Conservation (phyloP, 805 yeast genomes). For the Kuraishia hungarica region DNA sequence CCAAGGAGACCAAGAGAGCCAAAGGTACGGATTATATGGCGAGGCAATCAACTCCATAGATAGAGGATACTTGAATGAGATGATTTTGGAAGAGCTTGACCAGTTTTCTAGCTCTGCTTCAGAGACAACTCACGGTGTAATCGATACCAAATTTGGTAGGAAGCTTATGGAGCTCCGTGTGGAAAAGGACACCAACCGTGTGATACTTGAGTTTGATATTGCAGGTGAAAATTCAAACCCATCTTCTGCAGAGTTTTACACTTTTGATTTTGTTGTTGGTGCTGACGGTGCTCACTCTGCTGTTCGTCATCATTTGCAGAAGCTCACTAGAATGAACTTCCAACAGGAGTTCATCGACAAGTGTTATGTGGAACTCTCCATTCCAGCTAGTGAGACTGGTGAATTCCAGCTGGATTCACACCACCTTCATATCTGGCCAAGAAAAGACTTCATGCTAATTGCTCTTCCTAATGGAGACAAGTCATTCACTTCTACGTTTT, state of each 20-base stretch:
- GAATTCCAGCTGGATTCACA: conserved; percentile 55
- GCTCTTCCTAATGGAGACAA: conserved; percentile 83
- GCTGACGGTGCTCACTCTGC: conserved; percentile 82
- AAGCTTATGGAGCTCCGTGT: conserved; percentile 41
- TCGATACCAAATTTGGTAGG: conserved; percentile 43
- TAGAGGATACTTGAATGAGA: conserved; percentile 58
- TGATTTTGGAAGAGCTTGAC: conserved; percentile 56
- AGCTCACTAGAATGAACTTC: conserved; percentile 57
- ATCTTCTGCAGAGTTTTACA: conserved; percentile 5
- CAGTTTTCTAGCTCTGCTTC: conserved; percentile 17
- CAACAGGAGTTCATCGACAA: conserved; percentile 75
- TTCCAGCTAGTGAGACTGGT: conserved; percentile 44
- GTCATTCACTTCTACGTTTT: conserved; percentile 83
- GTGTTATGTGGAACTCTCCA: conserved; percentile 72
- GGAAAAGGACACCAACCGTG: conserved; percentile 9
- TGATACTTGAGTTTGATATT: conserved; percentile 4
- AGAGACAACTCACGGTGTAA: conserved; percentile 10
- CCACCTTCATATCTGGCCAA: conserved; percentile 90
- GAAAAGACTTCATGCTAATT: conserved; percentile 78
- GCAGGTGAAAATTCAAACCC: conserved; percentile 2
- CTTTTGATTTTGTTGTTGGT: conserved; percentile 62
- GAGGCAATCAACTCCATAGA: conserved; percentile 84
- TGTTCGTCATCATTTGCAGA: conserved; percentile 61
- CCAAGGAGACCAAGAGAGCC: conserved; percentile 56
- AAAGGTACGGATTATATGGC: conserved; percentile 72